Conservation (phyloP, 2,329 filamentous ascomycete species). For the Penicillium psychrosexuale region DNA sequence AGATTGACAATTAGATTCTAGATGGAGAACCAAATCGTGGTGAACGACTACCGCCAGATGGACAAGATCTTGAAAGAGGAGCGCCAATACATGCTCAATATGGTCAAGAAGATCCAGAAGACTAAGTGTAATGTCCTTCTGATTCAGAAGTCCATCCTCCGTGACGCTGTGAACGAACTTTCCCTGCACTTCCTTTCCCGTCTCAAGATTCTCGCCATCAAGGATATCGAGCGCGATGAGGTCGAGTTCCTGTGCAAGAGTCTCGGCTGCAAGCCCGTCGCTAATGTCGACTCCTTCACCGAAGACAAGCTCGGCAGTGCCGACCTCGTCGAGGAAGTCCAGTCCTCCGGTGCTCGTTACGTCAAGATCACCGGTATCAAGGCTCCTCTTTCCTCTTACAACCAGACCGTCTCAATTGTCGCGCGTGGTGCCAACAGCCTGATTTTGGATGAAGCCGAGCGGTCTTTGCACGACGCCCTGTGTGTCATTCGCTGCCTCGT, state of each 20-base stretch:
- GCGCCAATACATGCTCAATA: conserved; percentile 93
- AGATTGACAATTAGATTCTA: conserved; percentile 36
- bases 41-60: conserved; percentile 99
- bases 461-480: conserved; percentile 92
- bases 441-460: conserved; percentile 95
- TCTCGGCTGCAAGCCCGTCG: conserved; percentile 97
- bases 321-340: conserved; percentile 88
- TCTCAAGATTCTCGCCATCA: conserved; percentile 90
- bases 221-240: conserved; percentile 97
- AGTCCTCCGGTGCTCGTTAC: conserved; percentile 82
- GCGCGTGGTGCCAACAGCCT: conserved; percentile 90
- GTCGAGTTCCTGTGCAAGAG: conserved; percentile 99
- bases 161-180: conserved; percentile 96
- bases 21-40: conserved; percentile 99
- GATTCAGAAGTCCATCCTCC: conserved; percentile 97
- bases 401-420: conserved; percentile 86
- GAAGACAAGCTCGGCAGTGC: conserved; percentile 96
- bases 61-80: conserved; percentile 99
- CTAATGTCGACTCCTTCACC: conserved; percentile 96
- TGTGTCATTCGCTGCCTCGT: conserved; percentile 96
- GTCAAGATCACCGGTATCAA: conserved; percentile 94
- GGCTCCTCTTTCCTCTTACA: conserved; percentile 56
- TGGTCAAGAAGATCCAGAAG: conserved; percentile 99
- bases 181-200: conserved; percentile 97
- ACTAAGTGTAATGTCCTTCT: conserved; percentile 98